Percentiles rank a stretch among this genome's conserved stretches.
These are phyloP conservation scores for Globisporangium barbulae DNA, from an alignment of 352 stramenopile genomes.

Conservation along the genomic window DNA sequence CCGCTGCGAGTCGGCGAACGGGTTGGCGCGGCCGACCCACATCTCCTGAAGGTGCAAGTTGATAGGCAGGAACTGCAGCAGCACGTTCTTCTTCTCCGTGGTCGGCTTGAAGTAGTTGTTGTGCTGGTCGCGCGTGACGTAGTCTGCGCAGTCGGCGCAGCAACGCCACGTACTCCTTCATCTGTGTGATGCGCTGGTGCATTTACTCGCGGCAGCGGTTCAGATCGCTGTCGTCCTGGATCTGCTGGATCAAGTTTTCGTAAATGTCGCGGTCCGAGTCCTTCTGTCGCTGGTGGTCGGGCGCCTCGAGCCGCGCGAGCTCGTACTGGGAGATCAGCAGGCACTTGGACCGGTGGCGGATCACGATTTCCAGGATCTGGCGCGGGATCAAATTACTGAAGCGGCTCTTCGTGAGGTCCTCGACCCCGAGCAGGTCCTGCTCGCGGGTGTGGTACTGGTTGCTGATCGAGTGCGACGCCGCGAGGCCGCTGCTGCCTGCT, in stretches of 20 bases:
- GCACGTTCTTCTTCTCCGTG: conserved; percentile 81
- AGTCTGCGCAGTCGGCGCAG: conserved; percentile 57
- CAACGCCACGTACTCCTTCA: conserved; percentile 71
- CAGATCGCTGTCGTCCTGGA: conserved; percentile 82
- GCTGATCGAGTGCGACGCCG: conserved; percentile 60
- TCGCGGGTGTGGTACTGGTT: conserved; percentile 88
- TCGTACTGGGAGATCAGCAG: conserved; percentile 73
- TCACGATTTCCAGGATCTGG: conserved; percentile 80
- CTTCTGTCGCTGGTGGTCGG: conserved; percentile 74
- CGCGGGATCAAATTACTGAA: conserved; percentile 84
- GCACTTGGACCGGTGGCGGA: conserved; percentile 73
- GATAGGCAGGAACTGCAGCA: conserved; percentile 77
- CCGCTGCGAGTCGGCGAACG: conserved; percentile 33
- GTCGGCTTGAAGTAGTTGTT: conserved; percentile 87
- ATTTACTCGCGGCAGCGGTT: conserved; percentile 85
- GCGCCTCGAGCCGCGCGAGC: conserved; percentile 69
- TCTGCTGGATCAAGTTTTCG: conserved; percentile 87
- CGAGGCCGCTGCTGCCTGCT: conserved; percentile 46
- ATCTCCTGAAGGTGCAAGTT: conserved; percentile 87
- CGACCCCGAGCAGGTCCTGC: conserved; percentile 71
- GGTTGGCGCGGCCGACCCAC: conserved; percentile 68
- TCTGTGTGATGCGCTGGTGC: conserved; percentile 54
- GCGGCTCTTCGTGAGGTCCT: conserved; percentile 78
- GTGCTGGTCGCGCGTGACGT: conserved; percentile 61
- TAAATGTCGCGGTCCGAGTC: conserved; percentile 80